Base-by-base conservation (phyloP, 495 filamentous ascomycete genomes). In the Hypoxylon fuscum region DNA sequence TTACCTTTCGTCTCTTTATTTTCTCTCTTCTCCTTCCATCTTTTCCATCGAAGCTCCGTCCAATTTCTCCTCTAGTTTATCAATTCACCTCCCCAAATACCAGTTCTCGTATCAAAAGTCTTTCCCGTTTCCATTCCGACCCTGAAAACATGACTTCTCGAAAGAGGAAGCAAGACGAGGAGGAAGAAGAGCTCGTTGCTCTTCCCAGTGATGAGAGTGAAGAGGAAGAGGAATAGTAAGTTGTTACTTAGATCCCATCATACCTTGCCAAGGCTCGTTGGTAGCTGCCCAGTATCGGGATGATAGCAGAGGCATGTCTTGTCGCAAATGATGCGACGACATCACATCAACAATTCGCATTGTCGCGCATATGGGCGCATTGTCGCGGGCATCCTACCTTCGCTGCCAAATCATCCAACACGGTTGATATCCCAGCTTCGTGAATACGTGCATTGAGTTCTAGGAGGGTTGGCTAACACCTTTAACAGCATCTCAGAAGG, bases 161-260 rank as follows among this genome's bases (percentile, higher is more conserved):
- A 51, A 77, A 77, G 75, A 79, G 79, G 66, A 80, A 79, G 72
- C 76, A 69, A 49, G 72, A 79, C 31, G 78, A 80, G 21, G 76
- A 81, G 64, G 78, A 81, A 59, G 79, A 82, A 50, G 79, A 82
- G 76, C 79, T 82, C 38, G 78, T 82, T 64, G 77, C 79, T 42
- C 77, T 82, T 49, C 79, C 79, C 14, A 73, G 71, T 32, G 72
- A 75, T 47, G 77, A 77, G 48, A 79, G 68, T 44, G 77, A 77
- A 25, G 79, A 82, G 63, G 79, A 82, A 68, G 79, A 82, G 50
- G 79, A 82, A 62, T 79, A 82, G 79, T 82, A 77, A 77, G 79
- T 74, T 56, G 9, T 23, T 18, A 40, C 51, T 61, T 43, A 12
- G 9, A 49, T 50, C 38, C 69, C 46, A 32, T 46, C 14, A 21